Conservation (phyloP, 148 eudicot species). For the Arctostaphylos glauca region DNA sequence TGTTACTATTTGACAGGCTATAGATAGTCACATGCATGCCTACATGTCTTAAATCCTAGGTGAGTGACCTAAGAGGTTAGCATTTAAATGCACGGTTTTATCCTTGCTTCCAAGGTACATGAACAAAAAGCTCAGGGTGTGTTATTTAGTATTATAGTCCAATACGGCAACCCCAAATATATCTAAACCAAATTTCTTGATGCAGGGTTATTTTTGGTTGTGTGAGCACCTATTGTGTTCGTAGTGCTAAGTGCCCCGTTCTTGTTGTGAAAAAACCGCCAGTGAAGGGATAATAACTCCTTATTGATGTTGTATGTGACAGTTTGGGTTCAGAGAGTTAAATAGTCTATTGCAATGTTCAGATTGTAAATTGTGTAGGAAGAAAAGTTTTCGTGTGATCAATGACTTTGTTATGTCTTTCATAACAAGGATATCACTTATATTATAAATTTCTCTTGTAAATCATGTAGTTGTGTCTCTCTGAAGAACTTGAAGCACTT, state of each 20-base stretch:
- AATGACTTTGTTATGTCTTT: no score
- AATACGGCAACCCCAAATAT: background rate
- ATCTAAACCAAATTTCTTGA: background rate
- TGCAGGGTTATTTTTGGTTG: constrained; percentile 33
- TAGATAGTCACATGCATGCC: no score
- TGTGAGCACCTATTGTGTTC: constrained; percentile 33
- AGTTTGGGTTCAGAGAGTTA: background rate
- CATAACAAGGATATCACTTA: background rate
- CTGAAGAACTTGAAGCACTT: background rate
- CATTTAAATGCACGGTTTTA: background rate
- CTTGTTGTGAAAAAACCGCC: constrained; percentile 31
- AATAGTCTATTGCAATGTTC: background rate
- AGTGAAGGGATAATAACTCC: constrained; percentile 12
- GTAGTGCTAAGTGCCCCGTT: constrained; percentile 35
- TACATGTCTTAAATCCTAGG: background rate
- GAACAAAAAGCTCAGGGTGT: background rate
- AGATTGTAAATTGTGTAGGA: background rate
- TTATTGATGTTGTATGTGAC: background rate
- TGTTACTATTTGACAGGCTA: no score
- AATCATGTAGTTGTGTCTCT: background rate
- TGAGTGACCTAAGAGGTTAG: background rate
- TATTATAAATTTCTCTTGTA: background rate
- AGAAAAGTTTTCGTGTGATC: background rate
- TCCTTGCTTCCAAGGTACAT: background rate
- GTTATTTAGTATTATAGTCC: background rate